Percentiles rank a stretch among this genome's conserved stretches.
Conservation (phyloP, 106 monocot genomes). For the Acorus gramineus region DNA sequence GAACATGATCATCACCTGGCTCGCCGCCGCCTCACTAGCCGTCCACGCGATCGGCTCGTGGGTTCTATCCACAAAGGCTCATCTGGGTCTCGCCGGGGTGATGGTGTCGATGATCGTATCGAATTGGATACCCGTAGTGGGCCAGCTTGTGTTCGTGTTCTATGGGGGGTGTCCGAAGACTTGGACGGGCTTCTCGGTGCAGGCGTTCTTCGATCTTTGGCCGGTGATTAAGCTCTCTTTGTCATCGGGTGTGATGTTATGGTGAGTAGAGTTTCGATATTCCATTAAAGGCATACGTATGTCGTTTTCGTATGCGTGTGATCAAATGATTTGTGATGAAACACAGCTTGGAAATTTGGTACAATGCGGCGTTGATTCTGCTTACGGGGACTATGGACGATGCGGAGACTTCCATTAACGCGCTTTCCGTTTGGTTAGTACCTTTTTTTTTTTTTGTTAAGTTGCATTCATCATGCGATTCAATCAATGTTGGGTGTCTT, state of each 20-base stretch:
- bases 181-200: constrained; percentile 21
- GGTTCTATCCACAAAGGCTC: constrained; percentile 24
- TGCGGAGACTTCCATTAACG: constrained; percentile 71
- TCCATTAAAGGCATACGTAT: no score
- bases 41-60: constrained; percentile 46
- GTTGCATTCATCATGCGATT: not conserved
- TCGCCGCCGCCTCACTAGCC: constrained; percentile 23
- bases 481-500: not conserved
- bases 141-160: constrained; percentile 49
- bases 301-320: no score
- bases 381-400: constrained; percentile 60
- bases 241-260: constrained; percentile 71
- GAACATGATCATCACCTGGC: constrained; percentile 47
- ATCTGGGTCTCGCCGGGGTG: constrained; percentile 33
- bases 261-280: constrained; percentile 21
- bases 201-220: constrained; percentile 22
- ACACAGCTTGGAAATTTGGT: constrained; percentile 66
- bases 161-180: constrained; percentile 26
- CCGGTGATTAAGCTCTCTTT: constrained; percentile 44
- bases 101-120: constrained; percentile 45
- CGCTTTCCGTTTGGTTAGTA: constrained; percentile 66
- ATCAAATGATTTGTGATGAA: no score
- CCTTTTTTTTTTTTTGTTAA: not conserved
- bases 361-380: constrained; percentile 55
- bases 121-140: constrained; percentile 53